Conservation (phyloP, 257 asterid genomes). For the Nicotiana knightiana region DNA sequence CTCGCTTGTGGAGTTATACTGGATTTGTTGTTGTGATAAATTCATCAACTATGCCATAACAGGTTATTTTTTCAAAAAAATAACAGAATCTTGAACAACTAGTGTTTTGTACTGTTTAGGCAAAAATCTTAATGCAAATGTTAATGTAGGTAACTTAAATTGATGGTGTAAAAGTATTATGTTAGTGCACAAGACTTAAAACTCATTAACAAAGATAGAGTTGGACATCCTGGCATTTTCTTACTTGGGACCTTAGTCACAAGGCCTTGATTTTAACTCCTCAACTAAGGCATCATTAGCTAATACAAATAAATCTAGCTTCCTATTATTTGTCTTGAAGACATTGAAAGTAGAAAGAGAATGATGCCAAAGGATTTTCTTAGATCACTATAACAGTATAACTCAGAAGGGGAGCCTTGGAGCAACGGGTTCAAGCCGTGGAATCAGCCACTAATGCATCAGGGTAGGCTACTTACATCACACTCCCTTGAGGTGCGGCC, state of each 20-base stretch:
- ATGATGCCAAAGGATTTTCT: not conserved
- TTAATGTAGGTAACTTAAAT: too few relatives aligned
- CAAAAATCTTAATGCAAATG: not conserved
- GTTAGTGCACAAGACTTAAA: too few relatives aligned
- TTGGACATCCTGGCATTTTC: too few relatives aligned
- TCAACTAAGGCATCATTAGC: not conserved
- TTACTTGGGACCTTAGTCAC: too few relatives aligned
- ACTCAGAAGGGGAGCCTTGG: not conserved
- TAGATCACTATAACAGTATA: not conserved
- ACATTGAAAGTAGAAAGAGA: not conserved
- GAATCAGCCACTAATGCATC: too few relatives aligned
- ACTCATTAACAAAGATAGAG: too few relatives aligned
- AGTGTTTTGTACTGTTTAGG: not conserved
- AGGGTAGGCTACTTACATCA: too few relatives aligned
- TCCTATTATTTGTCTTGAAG: not conserved
- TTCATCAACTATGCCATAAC: not conserved
- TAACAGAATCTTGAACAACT: not conserved
- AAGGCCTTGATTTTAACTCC: not conserved
- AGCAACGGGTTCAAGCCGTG: too few relatives aligned
- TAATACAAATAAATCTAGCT: not conserved
- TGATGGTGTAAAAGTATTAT: too few relatives aligned
- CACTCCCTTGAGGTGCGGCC: too few relatives aligned
- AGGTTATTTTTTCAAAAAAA: not conserved
- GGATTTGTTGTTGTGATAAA: not conserved
- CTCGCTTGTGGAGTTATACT: too few relatives aligned